A percentile compares a stretch with the other conserved stretches of the same genome.
These are phyloP conservation scores for Aspergillus sojae DNA, from an alignment of 2,329 filamentous ascomycete genomes.

Conservation along the genomic window DNA sequence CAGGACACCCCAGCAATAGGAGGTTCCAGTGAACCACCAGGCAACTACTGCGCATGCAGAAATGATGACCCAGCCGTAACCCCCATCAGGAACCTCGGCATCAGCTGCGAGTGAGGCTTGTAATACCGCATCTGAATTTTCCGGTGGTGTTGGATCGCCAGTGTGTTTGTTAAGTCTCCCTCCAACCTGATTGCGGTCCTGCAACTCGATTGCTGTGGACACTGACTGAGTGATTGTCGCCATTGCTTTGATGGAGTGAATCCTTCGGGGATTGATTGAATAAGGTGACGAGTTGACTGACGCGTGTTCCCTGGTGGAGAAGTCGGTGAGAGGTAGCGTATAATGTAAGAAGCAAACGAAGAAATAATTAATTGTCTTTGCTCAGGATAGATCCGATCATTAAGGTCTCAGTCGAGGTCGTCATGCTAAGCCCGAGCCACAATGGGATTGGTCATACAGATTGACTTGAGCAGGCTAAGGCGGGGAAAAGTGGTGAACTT, in stretches of 20 bases:
- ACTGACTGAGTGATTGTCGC: neutral
- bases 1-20: conserved; percentile 63
- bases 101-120: conserved; percentile 51
- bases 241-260: neutral
- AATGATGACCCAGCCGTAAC: conserved; percentile 48
- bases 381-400: neutral
- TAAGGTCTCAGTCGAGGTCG: neutral
- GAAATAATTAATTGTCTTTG: neutral
- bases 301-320: neutral
- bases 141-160: neutral
- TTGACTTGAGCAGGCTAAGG: neutral
- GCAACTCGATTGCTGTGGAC: neutral
- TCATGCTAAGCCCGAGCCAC: neutral
- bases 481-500: neutral
- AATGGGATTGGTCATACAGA: neutral
- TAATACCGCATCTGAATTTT: conserved; percentile 36
- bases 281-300: neutral
- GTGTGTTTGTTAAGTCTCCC: neutral
- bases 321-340: neutral
- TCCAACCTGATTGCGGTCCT: neutral
- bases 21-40: conserved; percentile 61
- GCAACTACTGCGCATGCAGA: conserved; percentile 53
- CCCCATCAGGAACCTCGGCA: conserved; percentile 40
- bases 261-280: neutral
- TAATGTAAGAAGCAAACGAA: neutral